A percentile compares a stretch with the other conserved stretches of the same genome.
These are phyloP conservation scores for Trichosporon sp. DNA, from an alignment of 1,284 basidiomycete species.

Conservation along the genomic window DNA sequence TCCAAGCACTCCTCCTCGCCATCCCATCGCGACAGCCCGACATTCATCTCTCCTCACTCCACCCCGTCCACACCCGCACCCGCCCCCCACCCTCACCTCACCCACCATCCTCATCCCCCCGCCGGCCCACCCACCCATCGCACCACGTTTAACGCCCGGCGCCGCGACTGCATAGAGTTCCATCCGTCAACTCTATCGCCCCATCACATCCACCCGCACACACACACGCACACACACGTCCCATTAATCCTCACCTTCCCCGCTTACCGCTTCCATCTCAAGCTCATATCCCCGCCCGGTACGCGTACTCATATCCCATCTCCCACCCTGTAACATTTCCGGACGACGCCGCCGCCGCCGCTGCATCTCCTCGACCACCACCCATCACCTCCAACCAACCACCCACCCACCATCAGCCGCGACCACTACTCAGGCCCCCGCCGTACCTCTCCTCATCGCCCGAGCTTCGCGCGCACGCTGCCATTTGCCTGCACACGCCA, in stretches of 20 bases:
- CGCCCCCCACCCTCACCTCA: background rate
- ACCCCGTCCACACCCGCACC: background rate
- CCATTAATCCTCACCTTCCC: no score
- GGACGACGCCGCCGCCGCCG: background rate
- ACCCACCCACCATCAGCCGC: background rate
- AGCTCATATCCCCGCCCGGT: background rate
- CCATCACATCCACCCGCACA: background rate
- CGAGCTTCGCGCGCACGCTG: background rate
- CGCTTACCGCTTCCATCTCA: background rate
- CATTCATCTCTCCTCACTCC: background rate
- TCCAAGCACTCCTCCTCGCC: background rate
- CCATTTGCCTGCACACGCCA: background rate
- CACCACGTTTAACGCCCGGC: no score
- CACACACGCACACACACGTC: background rate
- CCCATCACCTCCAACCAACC: background rate
- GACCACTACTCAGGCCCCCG: background rate
- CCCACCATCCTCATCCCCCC: background rate
- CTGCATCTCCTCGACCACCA: background rate
- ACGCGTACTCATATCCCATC: background rate
- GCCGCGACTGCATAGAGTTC: background rate
- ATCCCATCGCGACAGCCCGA: background rate
- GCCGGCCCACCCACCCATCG: no score
- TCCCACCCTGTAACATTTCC: background rate
- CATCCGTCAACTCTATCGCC: background rate
- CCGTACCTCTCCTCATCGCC: background rate